Evolutionary conservation across 2,329 filamentous ascomycete species (phyloP), one percentile per base, ranked within the genome.

Genomic region (Trichophyton simii): DNA sequence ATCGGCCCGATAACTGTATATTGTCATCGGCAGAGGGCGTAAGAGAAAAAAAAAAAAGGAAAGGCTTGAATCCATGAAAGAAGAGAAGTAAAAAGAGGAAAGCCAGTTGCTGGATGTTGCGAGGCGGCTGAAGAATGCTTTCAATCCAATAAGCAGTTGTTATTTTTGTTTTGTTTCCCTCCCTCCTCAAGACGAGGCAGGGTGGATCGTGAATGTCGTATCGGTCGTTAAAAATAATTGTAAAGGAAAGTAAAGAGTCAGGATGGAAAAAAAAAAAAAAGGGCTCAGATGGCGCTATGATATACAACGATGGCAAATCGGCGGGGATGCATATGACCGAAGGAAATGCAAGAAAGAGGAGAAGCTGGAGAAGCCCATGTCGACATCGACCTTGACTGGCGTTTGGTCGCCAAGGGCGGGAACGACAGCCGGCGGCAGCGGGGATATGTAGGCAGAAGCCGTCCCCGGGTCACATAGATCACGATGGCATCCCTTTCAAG

Each of bases 161-260:
- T 52, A 4, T 25, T 25, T 6, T 57, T 18, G 22, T 52, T 52
- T 22, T 52, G 18, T 52, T 22, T 1, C 34, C 34, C 34, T n/a
- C 18, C 8, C 31, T 38, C 3, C 34, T 38, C 34, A 38, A 31
- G 50, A 20, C 52, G 15, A 55, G 52, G 52, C 34, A 38, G 28
- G 18, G 52, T 34, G 11, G 18, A 22, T 61, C 59, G 41, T 62
- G 54, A 31, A 58, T 57, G 22, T 64, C 63, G 46, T 64, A 41
- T 60, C 61, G 41, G 61, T 64, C 63, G 57, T 64, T 58, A 57
- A 3, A 18, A 60, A 38, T 46, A 36, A 59, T 38, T 54, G 42
- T 36, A 52, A 48, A 58, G 18, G 38, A 41, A 59, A 44, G 36
- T 61, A 31, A 6, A 31, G 5, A 6, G 28, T 31, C 1, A 31